Conservation (phyloP, 768 basidiomycete species). For the Lactarius sanguifluus region DNA sequence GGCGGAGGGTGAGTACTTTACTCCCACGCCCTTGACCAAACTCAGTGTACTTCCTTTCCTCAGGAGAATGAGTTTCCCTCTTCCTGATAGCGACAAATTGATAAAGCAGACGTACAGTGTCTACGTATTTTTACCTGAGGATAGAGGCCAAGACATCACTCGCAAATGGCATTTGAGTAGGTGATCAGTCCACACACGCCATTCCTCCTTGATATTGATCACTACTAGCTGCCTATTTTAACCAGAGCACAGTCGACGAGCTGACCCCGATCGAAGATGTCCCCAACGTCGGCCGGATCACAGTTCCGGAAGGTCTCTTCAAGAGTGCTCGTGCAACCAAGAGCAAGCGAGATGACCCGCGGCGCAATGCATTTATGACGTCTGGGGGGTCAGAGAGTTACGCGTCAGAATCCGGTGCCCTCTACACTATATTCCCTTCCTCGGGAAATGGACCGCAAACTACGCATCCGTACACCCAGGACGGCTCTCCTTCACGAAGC, state of each 20-base stretch:
- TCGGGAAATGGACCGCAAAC: constrained; percentile 25
- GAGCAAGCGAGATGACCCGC: constrained; percentile 26
- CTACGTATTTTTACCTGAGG: constrained; percentile 53
- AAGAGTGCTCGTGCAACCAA: constrained; percentile 42
- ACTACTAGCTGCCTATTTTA: constrained; percentile 73
- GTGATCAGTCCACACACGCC: constrained; percentile 32
- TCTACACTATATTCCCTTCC: constrained; percentile 30
- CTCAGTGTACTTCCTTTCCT: constrained; percentile 7
- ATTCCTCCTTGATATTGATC: constrained; percentile 25
- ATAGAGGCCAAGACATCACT: constrained; percentile 31
- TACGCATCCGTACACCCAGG: constrained; percentile 23
- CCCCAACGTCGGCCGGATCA: constrained; percentile 53
- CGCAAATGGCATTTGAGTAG: constrained; percentile 84
- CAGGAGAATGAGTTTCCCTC: constrained; percentile 43
- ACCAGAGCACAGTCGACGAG: constrained; percentile 69
- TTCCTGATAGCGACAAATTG: constrained; percentile 42
- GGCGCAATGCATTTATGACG: constrained; percentile 13
- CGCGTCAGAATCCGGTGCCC: constrained; percentile 22
- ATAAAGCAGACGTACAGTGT: constrained; percentile 87
- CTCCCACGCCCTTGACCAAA: neutral
- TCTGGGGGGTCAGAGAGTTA: constrained; percentile 22
- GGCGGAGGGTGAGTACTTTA: constrained; percentile 26
- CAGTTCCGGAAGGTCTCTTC: constrained; percentile 67
- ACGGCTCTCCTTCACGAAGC: constrained; percentile 12
- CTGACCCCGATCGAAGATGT: constrained; percentile 72